Percentiles rank a stretch among this genome's conserved stretches.
phyloP scores from a whole-genome alignment of 148 eudicot genomes.

The Persicaria tinctoria region DNA sequence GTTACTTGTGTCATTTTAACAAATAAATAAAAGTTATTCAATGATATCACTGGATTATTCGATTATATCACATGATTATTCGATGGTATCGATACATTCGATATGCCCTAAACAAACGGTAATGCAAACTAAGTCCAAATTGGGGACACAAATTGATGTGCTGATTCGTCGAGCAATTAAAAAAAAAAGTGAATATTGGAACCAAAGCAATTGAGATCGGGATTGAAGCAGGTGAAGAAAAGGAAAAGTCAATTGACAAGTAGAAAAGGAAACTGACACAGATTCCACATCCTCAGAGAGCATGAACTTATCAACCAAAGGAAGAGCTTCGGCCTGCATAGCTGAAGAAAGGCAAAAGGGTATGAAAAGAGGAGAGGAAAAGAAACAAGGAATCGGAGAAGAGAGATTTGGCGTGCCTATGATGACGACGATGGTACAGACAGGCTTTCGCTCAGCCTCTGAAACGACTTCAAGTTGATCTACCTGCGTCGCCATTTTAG shows the following conservation, averaged over 20 bases:
- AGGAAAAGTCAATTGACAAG: background rate
- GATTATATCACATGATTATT: too few species aligned
- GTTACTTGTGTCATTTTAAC: too few species aligned
- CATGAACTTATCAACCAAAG: slow-evolving; percentile 44
- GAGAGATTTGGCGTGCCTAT: slow-evolving; percentile 26
- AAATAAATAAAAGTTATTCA: too few species aligned
- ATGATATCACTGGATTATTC: too few species aligned
- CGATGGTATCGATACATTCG: too few species aligned
- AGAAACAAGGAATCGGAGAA: background rate
- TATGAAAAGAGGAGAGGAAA: background rate
- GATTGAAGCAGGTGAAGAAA: background rate
- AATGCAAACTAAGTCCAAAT: background rate
- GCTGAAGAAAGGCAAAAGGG: slow-evolving; percentile 24
- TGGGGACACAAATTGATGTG: background rate
- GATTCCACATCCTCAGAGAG: slow-evolving; percentile 41
- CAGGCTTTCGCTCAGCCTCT: slow-evolving; percentile 24
- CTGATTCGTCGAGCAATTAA: background rate
- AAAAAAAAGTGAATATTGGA: background rate
- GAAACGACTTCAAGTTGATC: slow-evolving; percentile 19
- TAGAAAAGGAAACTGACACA: slow-evolving; percentile 26
- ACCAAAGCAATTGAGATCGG: background rate
- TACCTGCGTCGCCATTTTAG: slow-evolving; percentile 34
- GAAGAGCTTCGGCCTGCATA: slow-evolving; percentile 61
- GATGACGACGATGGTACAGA: slow-evolving; percentile 43
- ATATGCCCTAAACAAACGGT: too few species aligned